Percentiles rank a stretch among this genome's conserved stretches.
phyloP scores from a whole-genome alignment of 1,284 basidiomycete genomes.

The Ceratobasidium theobromae region DNA sequence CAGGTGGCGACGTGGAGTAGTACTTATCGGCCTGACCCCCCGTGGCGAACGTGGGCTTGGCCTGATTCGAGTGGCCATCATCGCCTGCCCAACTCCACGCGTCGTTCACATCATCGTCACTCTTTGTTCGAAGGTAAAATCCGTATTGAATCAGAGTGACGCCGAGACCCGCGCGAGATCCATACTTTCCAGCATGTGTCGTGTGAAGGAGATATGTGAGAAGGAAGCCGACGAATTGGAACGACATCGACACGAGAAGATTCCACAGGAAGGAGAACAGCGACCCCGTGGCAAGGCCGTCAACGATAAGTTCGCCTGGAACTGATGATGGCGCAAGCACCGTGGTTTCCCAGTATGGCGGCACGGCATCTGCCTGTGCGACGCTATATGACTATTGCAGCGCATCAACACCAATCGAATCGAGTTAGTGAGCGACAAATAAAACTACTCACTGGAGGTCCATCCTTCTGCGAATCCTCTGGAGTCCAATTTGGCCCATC shows the following conservation, averaged over 20 bases:
- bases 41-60: conserved; percentile 36
- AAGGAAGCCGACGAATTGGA: conserved; percentile 96
- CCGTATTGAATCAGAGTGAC: conserved; percentile 93
- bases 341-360: conserved; percentile 97
- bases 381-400: conserved; percentile 73
- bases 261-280: conserved; percentile 78
- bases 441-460: conserved; percentile 70
- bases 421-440: conserved; percentile 15
- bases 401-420: conserved; percentile 10
- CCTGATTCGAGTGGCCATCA: conserved; percentile 13
- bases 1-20: conserved; percentile 41
- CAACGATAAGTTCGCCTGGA: conserved; percentile 65
- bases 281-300: conserved; percentile 66
- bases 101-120: conserved; percentile 44
- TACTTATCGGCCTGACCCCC: conserved; percentile 37
- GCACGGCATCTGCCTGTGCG: conserved; percentile 89
- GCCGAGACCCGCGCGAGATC: conserved; percentile 91
- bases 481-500: conserved; percentile 64
- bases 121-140: conserved; percentile 68
- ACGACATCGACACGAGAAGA: conserved; percentile 87
- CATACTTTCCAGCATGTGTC: conserved; percentile 93
- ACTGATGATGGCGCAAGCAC: conserved; percentile 63
- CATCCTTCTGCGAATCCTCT: conserved; percentile 78
- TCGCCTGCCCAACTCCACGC: conserved; percentile 36
- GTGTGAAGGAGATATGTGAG: conserved; percentile 91